These are phyloP conservation scores for Uromyces viciae-fabae DNA, from an alignment of 1,284 basidiomycete species.

Conservation along the genomic window DNA sequence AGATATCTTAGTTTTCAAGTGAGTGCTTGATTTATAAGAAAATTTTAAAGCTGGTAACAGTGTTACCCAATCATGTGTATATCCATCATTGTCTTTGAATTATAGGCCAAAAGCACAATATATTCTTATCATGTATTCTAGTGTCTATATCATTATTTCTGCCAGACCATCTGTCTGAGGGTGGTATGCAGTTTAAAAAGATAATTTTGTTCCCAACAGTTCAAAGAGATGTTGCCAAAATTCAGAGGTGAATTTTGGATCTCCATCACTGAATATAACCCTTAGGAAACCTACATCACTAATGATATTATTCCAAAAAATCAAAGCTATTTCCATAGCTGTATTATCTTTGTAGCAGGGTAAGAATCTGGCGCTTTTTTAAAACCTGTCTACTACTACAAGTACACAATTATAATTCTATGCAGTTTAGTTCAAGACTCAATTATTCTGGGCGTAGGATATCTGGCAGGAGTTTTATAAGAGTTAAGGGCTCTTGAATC, in stretches of 20 bases:
- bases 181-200: not conserved
- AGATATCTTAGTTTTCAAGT: not conserved
- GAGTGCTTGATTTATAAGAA: not conserved
- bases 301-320: not conserved
- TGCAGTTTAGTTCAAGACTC: not conserved
- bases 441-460: not conserved
- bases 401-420: not conserved
- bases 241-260: constrained; percentile 6
- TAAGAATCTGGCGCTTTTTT: not conserved
- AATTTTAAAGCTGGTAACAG: not conserved
- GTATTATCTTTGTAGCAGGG: not conserved
- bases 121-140: not conserved
- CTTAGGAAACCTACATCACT: not conserved
- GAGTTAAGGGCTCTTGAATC: constrained; percentile 10
- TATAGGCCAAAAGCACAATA: not conserved
- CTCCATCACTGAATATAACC: not conserved
- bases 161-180: not conserved
- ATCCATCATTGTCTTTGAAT: not conserved
- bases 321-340: not conserved
- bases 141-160: not conserved
- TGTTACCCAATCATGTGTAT: not conserved
- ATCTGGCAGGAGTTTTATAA: not conserved
- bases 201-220: not conserved
- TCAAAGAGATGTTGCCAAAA: not conserved
- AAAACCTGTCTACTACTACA: not conserved